Evolutionary conservation across 2,329 filamentous ascomycete genomes (phyloP), one percentile per base, ranked within the genome.

Genomic region (Calycina herbarum): DNA sequence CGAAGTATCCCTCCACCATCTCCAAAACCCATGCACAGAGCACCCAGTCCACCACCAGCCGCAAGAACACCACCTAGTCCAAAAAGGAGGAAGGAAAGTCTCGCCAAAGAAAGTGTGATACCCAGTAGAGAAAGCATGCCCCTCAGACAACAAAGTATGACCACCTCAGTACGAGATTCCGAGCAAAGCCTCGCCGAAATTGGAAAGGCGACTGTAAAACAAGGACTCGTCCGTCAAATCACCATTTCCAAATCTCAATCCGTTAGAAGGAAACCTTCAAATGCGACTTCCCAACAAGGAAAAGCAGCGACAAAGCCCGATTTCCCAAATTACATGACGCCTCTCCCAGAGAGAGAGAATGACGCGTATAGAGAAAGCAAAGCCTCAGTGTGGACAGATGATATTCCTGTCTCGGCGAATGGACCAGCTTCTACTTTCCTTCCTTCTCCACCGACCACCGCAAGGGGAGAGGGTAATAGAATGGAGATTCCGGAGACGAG

Each of bases 381-480:
- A 67, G 68, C 67, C n/a, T 71, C 67, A 33, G 63, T 70, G 27
- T 74, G 73, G 73, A 74, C 70, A 2, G 73, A 75, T 54, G 73
- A 73, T 17, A 48, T 69, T 1, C 68, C 66, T 2, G 63, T 66
- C 29, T 51, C 64, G 11, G 57, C 48, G 5, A 60, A 51, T 51
- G 10, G 7, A 27, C n/a, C 45, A 11, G 8, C 20, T 51, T 24
- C n/a, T 20, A 8, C 15, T 17, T n/a, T 45, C 4, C n/a, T 45
- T 10, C 45, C 45, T 51, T 51, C n/a, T 51, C 45, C 45, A 24
- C 5, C 42, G 61, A 35, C 63, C 66, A 7, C 66, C 66, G 10
- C 68, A 64, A 4, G 8, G 29, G 24, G 63, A 27, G 31, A n/a
- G n/a, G 5, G 45, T 48, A 7, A 27, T 31, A 24, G 40, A 24